These are phyloP conservation scores for Silene noctiflora DNA, from an alignment of 179 eudicot genomes.

Conservation along the genomic window DNA sequence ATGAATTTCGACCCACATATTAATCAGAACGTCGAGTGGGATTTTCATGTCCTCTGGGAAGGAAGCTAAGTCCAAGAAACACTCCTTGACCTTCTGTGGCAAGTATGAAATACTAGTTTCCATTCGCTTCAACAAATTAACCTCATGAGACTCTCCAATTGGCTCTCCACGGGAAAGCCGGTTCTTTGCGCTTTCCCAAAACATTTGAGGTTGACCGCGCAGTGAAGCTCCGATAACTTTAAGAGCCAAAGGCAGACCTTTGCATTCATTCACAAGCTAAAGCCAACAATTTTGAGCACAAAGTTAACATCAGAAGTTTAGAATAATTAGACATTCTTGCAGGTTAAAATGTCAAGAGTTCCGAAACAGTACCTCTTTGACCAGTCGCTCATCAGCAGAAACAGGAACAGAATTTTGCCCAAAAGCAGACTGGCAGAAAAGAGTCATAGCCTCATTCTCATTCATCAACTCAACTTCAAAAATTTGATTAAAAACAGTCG, in stretches of 20 bases:
- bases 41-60: constrained; percentile 84
- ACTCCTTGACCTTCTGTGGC: constrained; percentile 62
- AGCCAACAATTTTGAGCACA: background rate
- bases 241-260: constrained; percentile 82
- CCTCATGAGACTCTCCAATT: constrained; percentile 72
- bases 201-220: constrained; percentile 56
- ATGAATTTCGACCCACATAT: constrained; percentile 81
- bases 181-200: constrained; percentile 75
- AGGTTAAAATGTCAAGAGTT: background rate
- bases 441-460: constrained; percentile 58
- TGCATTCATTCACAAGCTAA: constrained; percentile 76
- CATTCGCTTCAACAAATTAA: constrained; percentile 64
- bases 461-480: constrained; percentile 64
- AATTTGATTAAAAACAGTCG: constrained; percentile 41
- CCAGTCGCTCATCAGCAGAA: constrained; percentile 43
- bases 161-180: constrained; percentile 64
- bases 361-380: constrained; percentile 48
- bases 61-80: constrained; percentile 81
- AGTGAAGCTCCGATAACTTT: constrained; percentile 88
- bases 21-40: constrained; percentile 65
- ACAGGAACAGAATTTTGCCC: constrained; percentile 51
- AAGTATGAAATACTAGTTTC: constrained; percentile 60
- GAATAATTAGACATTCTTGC: no score
- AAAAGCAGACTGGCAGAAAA: constrained; percentile 72
- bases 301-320: background rate